Base-by-base conservation (phyloP, 108 stramenopile species). In the Nitzschia putrida region DNA sequence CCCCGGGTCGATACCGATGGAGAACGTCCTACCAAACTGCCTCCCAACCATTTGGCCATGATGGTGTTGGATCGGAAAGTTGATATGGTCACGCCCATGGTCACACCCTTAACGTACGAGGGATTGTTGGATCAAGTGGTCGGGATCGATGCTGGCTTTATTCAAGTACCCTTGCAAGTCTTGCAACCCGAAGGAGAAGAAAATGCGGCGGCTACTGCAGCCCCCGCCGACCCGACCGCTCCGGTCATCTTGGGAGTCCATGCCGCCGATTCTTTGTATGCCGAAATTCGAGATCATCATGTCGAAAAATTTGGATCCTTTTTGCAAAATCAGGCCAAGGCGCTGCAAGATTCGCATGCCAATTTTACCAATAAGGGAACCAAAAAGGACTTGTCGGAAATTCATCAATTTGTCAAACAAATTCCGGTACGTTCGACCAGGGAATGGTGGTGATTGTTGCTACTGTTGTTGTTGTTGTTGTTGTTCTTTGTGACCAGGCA, bases 401-500 rank as follows among this genome's bases (percentile, higher is more conserved):
- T 98, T 34, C 97, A 98, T 78, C 94, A 93, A 68, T 97, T 98
- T 68, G 97, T 97, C 56, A 98, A 98, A 73, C 89, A 97, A 77
- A 98, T 98, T 54, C 98, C 98, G 0, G 74, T 67, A 41, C 25
- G 71, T 72, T 23, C 3, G 3, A 34, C 1, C 29, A 34, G 3
- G 38, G 85, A 49, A 49, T 49, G 47, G 3, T 49, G 47, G 44
- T 11, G 13, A 44, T 44, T 44, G 44, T 44, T 44, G 7, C 69
- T 83, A 44, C 83, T 83, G 53, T 82, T 89, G 69, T 54, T 22
- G 8, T 59, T 37, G 10, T 59, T 25, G 14, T 59, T 59, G 57
- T 37, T 25, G 24, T n/a, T 55, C 16, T 55, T 18, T 23, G 16
- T n/a, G n/a, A n/a, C n/a, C n/a, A n/a, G n/a, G n/a, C n/a, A n/a